phyloP scores from a whole-genome alignment of 805 yeast species.

The Candida schatavii region DNA sequence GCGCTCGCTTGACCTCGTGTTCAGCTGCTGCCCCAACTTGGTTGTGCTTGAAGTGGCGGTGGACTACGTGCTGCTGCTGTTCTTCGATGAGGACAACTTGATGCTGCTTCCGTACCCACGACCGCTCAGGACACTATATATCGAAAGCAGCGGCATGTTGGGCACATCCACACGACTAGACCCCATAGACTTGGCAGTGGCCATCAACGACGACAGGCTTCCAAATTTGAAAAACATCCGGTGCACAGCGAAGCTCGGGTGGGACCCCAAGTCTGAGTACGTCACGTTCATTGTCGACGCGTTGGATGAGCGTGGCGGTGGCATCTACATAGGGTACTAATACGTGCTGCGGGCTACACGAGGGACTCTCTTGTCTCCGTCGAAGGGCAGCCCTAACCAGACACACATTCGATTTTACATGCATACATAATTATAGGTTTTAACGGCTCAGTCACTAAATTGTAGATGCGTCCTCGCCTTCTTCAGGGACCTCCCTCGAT shows the following conservation, averaged over 20 bases:
- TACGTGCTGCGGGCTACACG: background rate
- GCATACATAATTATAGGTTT: too few species aligned
- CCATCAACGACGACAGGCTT: conserved; percentile 72
- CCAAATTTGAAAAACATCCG: conserved; percentile 64
- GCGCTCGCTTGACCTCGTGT: conserved; percentile 69
- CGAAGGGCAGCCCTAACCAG: too few species aligned
- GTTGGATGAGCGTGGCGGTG: conserved; percentile 74
- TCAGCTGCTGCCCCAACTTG: conserved; percentile 75
- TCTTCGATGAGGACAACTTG: conserved; percentile 34
- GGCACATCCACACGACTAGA: conserved; percentile 82
- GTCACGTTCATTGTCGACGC: conserved; percentile 55
- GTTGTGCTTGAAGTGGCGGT: conserved; percentile 64
- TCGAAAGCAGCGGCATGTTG: conserved; percentile 82
- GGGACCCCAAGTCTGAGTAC: conserved; percentile 59
- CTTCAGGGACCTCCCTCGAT: too few species aligned
- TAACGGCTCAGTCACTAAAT: too few species aligned
- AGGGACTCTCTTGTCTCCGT: too few species aligned
- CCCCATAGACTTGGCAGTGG: conserved; percentile 86
- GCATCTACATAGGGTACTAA: conserved; percentile 53
- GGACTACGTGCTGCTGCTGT: conserved; percentile 62
- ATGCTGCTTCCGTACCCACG: conserved; percentile 22
- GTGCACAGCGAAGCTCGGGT: conserved; percentile 76
- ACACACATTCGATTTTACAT: too few species aligned
- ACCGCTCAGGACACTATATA: conserved; percentile 60
- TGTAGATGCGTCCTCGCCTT: too few species aligned